Evolutionary conservation across 192 early-diverging fungal species (phyloP), one percentile per base, ranked within the genome.

Genomic region (Entrophospora sp.): DNA sequence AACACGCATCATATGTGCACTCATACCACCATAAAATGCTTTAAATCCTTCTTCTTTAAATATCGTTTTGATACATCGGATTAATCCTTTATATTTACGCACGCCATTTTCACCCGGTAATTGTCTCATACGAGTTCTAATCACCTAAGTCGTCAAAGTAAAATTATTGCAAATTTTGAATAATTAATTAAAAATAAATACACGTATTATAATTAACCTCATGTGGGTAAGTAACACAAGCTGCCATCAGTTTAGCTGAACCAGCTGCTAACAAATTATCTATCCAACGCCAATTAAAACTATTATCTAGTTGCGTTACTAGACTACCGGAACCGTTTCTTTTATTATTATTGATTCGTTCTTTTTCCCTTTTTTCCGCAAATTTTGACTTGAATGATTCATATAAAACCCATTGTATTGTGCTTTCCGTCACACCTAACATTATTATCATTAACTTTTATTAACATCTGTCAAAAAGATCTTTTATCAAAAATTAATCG

Each of bases 341-440:
- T 69, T 52, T 42, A 51, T 9, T 45, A 40, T 28, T 61, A 40
- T 8, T 27, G 22, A 20, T 48, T 12, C 13, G 18, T 30, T 40
- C 31, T 27, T 8, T 37, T 7, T 51, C 49, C 25, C 76, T 58
- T 16, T 58, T 46, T 49, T 78, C 62, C 31, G 73, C 63, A 28
- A 75, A 31, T 1, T 24, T 44, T 30, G 51, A 66, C 34, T 99
- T 99, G 28, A 99, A 75, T 27, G 91, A 83, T 73, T 99, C 96
- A 74, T 99, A 99, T 28, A 91, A 85, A 34, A 93, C 87, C 87
- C 96, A 99, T 74, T 99, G 96, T 31, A 96, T 87, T 0, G 93
- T 91, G 37, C 87, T 83, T 66, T 99, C 95, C 2, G 87, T 80
- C 0, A 95, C 82, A 8, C 96, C 90, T 85, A 71, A 0, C 35